These are phyloP conservation scores for Debaryomyces prosopidis DNA, from an alignment of 805 yeast species.

Conservation along the genomic window DNA sequence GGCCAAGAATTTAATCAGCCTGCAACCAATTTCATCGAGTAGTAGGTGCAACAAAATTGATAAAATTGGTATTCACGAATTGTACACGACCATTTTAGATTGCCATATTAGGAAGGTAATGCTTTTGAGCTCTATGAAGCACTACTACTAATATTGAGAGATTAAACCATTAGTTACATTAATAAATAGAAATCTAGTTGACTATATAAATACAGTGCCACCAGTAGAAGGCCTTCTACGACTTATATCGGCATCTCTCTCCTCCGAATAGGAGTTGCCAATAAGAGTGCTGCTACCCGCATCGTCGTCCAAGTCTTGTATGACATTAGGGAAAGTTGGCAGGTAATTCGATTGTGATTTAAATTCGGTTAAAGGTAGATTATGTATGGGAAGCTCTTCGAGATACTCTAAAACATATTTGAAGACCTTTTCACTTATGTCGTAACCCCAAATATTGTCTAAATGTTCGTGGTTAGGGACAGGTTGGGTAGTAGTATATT, in stretches of 20 bases:
- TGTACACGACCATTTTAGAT: neutral
- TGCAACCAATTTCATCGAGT: conserved; percentile 5
- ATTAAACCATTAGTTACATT: neutral
- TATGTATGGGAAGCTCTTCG: conserved; percentile 9
- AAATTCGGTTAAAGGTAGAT: neutral
- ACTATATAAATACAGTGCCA: conserved; percentile 8
- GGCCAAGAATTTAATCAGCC: neutral
- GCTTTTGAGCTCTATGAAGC: too few relatives aligned
- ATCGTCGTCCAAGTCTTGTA: neutral
- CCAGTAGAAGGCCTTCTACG: conserved; percentile 17
- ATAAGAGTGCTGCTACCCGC: neutral
- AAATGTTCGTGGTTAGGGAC: conserved; percentile 80
- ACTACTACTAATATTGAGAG: neutral
- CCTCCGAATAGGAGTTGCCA: neutral
- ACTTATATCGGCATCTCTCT: neutral
- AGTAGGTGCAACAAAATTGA: conserved; percentile 5
- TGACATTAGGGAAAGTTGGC: neutral
- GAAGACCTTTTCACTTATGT: conserved; percentile 45
- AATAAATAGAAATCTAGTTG: neutral
- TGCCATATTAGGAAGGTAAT: neutral
- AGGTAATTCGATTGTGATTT: neutral
- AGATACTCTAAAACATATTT: conserved; percentile 26
- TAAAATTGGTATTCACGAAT: conserved; percentile 1
- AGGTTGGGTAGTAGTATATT: conserved; percentile 51
- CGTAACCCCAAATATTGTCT: conserved; percentile 86